phyloP scores from a whole-genome alignment of 345 rosid species.

The Salix suchowensis region DNA sequence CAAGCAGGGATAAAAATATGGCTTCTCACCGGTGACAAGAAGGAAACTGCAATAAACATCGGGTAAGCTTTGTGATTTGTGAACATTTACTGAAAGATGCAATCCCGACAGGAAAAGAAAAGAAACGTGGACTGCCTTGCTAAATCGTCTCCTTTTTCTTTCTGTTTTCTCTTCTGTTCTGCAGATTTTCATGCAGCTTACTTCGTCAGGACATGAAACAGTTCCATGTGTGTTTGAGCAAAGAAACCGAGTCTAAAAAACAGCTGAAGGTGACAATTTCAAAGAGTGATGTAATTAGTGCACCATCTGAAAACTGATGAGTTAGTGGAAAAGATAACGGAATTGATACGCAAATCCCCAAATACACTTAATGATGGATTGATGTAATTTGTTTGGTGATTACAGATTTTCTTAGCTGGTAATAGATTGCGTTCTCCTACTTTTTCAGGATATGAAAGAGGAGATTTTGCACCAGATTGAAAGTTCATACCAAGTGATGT shows the following conservation, averaged over 20 bases:
- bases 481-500: slow-evolving; percentile 41
- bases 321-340: not conserved
- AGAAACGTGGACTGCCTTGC: not conserved
- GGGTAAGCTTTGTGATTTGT: slow-evolving; percentile 40
- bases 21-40: slow-evolving; percentile 85
- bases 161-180: slow-evolving; percentile 8
- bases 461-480: slow-evolving; percentile 46
- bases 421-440: slow-evolving; percentile 2
- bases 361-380: not conserved
- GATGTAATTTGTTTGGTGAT: slow-evolving; percentile 5
- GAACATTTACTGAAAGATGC: not conserved
- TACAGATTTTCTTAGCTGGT: not conserved
- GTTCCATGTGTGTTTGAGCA: slow-evolving; percentile 37
- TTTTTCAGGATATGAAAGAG: slow-evolving; percentile 51
- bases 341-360: not conserved
- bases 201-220: slow-evolving; percentile 76
- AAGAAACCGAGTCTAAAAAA: slow-evolving; percentile 24
- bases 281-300: not conserved
- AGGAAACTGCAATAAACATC: slow-evolving; percentile 78
- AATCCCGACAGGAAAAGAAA: not conserved
- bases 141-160: not conserved
- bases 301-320: not conserved
- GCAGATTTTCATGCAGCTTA: slow-evolving; percentile 79
- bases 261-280: slow-evolving; percentile 25
- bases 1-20: slow-evolving; percentile 84